Evolutionary conservation across 1,139 yeast species (phyloP), one percentile per base, ranked within the genome.

Genomic region (Geotrichum fermentans): DNA sequence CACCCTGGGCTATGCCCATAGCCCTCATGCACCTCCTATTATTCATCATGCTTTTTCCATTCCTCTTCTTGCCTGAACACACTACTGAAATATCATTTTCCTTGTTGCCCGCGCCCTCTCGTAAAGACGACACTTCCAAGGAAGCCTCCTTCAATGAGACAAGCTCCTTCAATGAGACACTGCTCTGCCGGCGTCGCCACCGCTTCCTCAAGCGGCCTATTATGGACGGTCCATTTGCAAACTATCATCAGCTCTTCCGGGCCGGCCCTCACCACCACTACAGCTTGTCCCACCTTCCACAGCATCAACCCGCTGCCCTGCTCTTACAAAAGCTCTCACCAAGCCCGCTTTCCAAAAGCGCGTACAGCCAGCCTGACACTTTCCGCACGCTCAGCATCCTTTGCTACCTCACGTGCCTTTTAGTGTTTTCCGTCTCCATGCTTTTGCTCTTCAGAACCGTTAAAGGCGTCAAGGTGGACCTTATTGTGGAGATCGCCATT

Each of bases 1-100:
- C 59, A 0, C 61, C 60, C 2, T 58, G 61, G 60, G 58, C 60
- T 0, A 49, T 57, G 35, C 60, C 61, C 1, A 55, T 57, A 2
- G 60, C 59, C 5, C 36, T 56, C 32, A 53, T 58, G 36, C 58
- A 58, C 28, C 50, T 58, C 18, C 30, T 53, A 7, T 43, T 55
- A 7, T 58, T 56, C 39, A 22, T 54, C 22, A 18, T 56, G 22
- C 53, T 56, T 8, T 35, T 52, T n/a, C 58, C 59, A 2, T 52
- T 57, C 36, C 49, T 57, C 6, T 40, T 57, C 2, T 26, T 56
- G 10, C 59, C 58, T 2, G 40, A 44, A 30, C 36, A 36, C 6
- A 45, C 22, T 16, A 44, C 40, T 4, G 24, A 36, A 26, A 37
- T 49, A 10, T 14, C 41, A 17, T 29, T 39, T 10, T 21, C 28